Base-by-base conservation (phyloP, 1,139 yeast genomes). In the Lodderomyces theae region DNA sequence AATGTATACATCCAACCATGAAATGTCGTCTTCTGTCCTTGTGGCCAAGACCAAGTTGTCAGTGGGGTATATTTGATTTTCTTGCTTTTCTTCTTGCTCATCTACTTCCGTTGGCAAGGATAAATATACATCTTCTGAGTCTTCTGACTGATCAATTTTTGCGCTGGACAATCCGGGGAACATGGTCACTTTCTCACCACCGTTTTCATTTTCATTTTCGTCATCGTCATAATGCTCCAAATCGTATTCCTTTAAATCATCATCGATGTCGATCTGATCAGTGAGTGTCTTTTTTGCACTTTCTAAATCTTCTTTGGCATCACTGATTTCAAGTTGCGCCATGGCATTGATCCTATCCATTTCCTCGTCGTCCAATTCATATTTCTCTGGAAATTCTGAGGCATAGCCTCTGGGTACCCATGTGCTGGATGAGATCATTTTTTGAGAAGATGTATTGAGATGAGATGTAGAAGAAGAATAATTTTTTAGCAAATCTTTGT, bases 391-490 rank as follows among this genome's bases (percentile, higher is more conserved):
- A 58, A 84, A 86, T 61, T 90, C 97, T 30, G 95, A 79, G 22
- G 98, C 95, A 61, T 77, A 86, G 9, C 99, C 99, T 56, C 96
- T 79, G 38, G 97, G 97, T 25, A 92, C 96, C 97, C 98, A 92
- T 39, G 84, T 70, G 39, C 94, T 83, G 24, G 97, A 85, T 38
- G 98, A 89, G 51, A 92, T 83, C 96, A 94, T 89, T 29, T n/a
- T 33, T 37, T 24, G 37, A 31, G 34, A 38, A 17, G 34, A 25
- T 28, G 22, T 16, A 12, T n/a, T n/a, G 26, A 13, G 42, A 30
- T 37, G 39, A 30, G 44, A 32, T 42, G 39, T 34, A 37, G 21
- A n/a, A n/a, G n/a, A n/a, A 26, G 26, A 37, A 37, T 35, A 34
- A 38, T 28, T 28, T 28, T 28, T 28, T n/a, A n/a, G n/a, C n/a